A percentile compares a stretch with the other conserved stretches of the same genome.
Evolutionary conservation across 2,329 filamentous ascomycete genomes (phyloP).

Genomic region (Monascus ruber): DNA sequence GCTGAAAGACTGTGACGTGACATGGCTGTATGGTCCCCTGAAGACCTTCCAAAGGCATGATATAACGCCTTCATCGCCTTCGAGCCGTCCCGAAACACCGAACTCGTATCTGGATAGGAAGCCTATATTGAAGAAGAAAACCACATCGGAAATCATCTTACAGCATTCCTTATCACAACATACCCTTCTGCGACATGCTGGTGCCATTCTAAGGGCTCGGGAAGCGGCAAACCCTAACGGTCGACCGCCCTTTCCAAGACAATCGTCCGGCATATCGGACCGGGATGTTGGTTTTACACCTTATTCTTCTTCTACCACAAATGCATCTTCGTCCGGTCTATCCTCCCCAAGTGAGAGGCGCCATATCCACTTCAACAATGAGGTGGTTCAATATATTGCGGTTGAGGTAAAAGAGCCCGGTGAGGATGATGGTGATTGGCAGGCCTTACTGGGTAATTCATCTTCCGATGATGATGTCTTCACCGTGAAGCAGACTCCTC

Average conservation of each 20-base stretch:
- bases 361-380: slow-evolving; percentile 94
- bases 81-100: slow-evolving; percentile 46
- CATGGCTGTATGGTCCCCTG: slow-evolving; percentile 90
- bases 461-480: slow-evolving; percentile 65
- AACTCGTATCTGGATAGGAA: slow-evolving; percentile 66
- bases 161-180: slow-evolving; percentile 80
- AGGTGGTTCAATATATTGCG: slow-evolving; percentile 91
- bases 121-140: slow-evolving; percentile 91
- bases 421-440: slow-evolving; percentile 37
- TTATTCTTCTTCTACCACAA: slow-evolving; percentile 45
- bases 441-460: slow-evolving; percentile 35
- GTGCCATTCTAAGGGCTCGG: slow-evolving; percentile 75
- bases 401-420: slow-evolving; percentile 76
- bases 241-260: slow-evolving; percentile 47
- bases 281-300: slow-evolving; percentile 50
- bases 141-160: slow-evolving; percentile 90
- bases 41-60: slow-evolving; percentile 56
- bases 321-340: slow-evolving; percentile 58
- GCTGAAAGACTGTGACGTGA: slow-evolving; percentile 95
- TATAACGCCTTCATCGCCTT: slow-evolving; percentile 39
- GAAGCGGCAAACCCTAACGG: slow-evolving; percentile 47
- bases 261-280: slow-evolving; percentile 54
- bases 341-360: slow-evolving; percentile 55
- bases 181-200: slow-evolving; percentile 79
- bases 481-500: slow-evolving; percentile 55